These are phyloP conservation scores for Lentinula raphanica DNA, from an alignment of 768 basidiomycete species.

Conservation along the genomic window DNA sequence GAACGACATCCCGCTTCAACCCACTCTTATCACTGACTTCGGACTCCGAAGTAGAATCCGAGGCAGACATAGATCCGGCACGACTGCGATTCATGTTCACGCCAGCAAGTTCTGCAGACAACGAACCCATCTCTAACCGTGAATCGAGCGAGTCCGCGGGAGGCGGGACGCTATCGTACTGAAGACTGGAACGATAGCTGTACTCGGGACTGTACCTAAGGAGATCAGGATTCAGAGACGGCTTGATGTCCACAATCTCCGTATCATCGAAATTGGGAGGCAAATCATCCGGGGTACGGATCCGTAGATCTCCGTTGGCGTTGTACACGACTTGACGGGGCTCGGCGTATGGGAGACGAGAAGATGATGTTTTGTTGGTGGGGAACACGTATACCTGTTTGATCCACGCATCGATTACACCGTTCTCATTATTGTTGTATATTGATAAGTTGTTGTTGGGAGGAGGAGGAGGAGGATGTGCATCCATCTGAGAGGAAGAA, in stretches of 20 bases:
- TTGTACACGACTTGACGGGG: background rate
- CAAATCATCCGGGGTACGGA: background rate
- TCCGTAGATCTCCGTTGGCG: background rate
- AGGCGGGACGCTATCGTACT: background rate
- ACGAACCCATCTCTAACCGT: background rate
- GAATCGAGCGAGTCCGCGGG: background rate
- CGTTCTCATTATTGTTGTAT: background rate
- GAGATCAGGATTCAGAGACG: background rate
- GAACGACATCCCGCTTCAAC: background rate
- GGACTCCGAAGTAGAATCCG: slow-evolving; percentile 4
- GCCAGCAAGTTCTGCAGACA: background rate
- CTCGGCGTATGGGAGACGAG: background rate
- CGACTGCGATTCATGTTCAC: background rate
- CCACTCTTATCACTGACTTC: slow-evolving; percentile 1
- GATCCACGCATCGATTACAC: slow-evolving; percentile 58
- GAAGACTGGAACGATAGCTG: background rate
- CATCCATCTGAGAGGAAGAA: slow-evolving; percentile 26
- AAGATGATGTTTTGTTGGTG: background rate
- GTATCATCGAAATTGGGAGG: background rate
- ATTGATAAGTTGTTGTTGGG: slow-evolving; percentile 36
- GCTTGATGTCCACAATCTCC: background rate
- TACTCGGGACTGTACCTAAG: background rate
- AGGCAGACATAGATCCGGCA: background rate
- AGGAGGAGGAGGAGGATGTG: slow-evolving; percentile 18
- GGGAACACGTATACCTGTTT: slow-evolving; percentile 26